Evolutionary conservation across 2,329 filamentous ascomycete species (phyloP).

Genomic region (Pseudophaeomoniella oleicola): DNA sequence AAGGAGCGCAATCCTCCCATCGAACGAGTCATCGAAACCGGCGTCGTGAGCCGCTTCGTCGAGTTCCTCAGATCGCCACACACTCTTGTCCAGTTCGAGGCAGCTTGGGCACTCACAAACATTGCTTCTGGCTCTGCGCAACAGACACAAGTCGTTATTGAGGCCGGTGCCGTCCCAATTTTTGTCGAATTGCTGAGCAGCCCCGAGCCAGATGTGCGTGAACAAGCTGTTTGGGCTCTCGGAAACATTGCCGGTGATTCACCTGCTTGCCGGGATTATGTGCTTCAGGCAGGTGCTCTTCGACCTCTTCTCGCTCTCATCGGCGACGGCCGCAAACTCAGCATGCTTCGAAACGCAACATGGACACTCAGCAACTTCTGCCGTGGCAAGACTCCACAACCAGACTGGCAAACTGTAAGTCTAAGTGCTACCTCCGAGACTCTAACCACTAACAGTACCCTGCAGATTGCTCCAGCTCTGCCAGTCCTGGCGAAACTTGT

Average conservation of each 20-base stretch:
- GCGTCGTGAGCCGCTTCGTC: constrained; percentile 92
- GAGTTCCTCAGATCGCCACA: constrained; percentile 96
- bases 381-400: constrained; percentile 97
- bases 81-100: constrained; percentile 96
- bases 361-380: constrained; percentile 99
- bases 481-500: constrained; percentile 94
- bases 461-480: constrained; percentile 80
- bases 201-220: constrained; percentile 91
- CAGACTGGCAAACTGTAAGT: constrained; percentile 89
- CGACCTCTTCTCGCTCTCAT: constrained; percentile 80
- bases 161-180: constrained; percentile 93
- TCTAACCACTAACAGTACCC: constrained; percentile 11
- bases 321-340: constrained; percentile 94
- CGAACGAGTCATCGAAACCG: constrained; percentile 98
- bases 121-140: constrained; percentile 94
- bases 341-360: constrained; percentile 96
- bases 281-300: constrained; percentile 78
- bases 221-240: constrained; percentile 96
- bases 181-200: constrained; percentile 93
- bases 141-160: constrained; percentile 97
- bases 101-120: constrained; percentile 97
- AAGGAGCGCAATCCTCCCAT: constrained; percentile 99
- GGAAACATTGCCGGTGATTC: constrained; percentile 99
- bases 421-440: constrained; percentile 2
- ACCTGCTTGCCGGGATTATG: constrained; percentile 92